Base-by-base conservation (phyloP, 73 alveolate species). In the Breviolum minutum region DNA sequence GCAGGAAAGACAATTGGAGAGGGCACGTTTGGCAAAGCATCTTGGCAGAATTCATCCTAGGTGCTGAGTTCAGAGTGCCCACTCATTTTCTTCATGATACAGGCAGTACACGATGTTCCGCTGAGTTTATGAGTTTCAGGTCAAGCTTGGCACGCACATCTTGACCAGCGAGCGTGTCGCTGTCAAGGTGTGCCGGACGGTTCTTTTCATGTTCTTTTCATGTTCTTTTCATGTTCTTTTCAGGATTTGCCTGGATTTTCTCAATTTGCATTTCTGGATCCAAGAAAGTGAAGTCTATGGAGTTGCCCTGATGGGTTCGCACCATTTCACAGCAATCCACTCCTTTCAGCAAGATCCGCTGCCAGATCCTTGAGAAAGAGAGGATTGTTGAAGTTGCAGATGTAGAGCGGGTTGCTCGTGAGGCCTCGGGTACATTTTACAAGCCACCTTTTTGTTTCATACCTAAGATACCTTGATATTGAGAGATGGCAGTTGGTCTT, bases 1-100 rank as follows among this genome's bases (percentile, higher is more conserved):
- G 40, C 89, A 91, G 99, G 99, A 82, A 82, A 95, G 99, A 99
- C 99, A 24, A 99, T 99, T 63, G 99, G 99, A 26, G 99, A 99
- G 84, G 99, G 99, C 94, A 99, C 99, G 63, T 99, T 99, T 87
- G 99, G 99, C 40, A 99, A 99, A 95, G 99, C 83, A 9, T 26
- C 87, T 84, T 24, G 93, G 93, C 90, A 19, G 71, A 8, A 30
- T 10, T 40, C 54, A 40, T 40, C 54, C n/a, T 68, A 0, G 77
- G 77, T 17, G 17, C 17, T 17, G 54, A 40, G 54, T 40, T 40
- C 54, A 40, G 54, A 40, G 54, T 40, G 54, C 54, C 54, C 0
- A 40, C n/a, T n/a, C n/a, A n/a, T n/a, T 14, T 68, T 68, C 77
- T 68, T 68, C n/a, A 68, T 68, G 5, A 40, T 40, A 40, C 54